Evolutionary conservation across 2,329 filamentous ascomycete genomes (phyloP).

Genomic region (Periglandula ipomoeae): DNA sequence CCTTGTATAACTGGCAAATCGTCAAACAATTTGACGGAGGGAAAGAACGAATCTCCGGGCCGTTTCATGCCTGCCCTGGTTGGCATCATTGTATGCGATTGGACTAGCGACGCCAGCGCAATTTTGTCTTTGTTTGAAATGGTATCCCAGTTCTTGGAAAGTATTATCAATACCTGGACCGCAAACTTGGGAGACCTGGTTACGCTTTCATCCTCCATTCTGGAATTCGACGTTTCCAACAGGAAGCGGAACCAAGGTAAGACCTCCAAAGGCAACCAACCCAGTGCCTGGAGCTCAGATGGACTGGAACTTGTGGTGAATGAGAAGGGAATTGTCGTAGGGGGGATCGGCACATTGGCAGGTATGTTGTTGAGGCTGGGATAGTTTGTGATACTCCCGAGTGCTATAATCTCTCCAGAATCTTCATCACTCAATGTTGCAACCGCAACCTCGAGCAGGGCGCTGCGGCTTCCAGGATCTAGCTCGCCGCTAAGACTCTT

Average conservation of each 20-base stretch:
- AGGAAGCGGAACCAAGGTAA: constrained; percentile 80
- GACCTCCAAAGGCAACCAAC: constrained; percentile 79
- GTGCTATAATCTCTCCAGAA: constrained; percentile 63
- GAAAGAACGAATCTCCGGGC: constrained; percentile 82
- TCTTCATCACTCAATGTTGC: constrained; percentile 55
- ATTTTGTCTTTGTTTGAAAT: constrained; percentile 57
- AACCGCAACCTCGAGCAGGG: constrained; percentile 72
- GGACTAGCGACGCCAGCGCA: constrained; percentile 55
- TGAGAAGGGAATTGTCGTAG: constrained; percentile 74
- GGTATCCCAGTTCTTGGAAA: constrained; percentile 89
- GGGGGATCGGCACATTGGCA: constrained; percentile 69
- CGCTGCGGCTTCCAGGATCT: constrained; percentile 55
- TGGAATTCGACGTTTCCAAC: constrained; percentile 54
- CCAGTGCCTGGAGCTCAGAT: constrained; percentile 66
- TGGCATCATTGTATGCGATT: constrained; percentile 67
- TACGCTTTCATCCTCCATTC: constrained; percentile 56
- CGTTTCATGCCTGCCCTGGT: constrained; percentile 85
- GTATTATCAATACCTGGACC: constrained; percentile 62
- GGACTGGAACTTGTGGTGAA: constrained; percentile 63
- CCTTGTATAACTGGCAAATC: constrained; percentile 76
- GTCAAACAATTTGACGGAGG: constrained; percentile 88
- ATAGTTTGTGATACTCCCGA: constrained; percentile 67
- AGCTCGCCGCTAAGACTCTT: constrained; percentile 66
- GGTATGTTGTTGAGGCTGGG: constrained; percentile 72
- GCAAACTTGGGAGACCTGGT: constrained; percentile 66